These are phyloP conservation scores for Ramularia endophylla DNA, from an alignment of 2,329 filamentous ascomycete genomes.

Conservation along the genomic window DNA sequence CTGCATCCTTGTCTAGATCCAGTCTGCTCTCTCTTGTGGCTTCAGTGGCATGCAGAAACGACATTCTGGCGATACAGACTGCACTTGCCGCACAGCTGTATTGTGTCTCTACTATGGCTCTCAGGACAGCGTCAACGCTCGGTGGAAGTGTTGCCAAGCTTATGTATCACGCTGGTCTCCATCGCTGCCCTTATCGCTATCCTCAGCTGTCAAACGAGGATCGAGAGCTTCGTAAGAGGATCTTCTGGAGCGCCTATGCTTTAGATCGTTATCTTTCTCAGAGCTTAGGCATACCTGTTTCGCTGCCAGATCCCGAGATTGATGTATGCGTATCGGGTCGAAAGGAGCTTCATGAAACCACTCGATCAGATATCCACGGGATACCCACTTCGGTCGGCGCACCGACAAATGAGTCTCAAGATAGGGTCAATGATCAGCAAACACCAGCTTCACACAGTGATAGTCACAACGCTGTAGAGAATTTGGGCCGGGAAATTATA, in stretches of 20 bases:
- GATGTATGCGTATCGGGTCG: slow-evolving; percentile 34
- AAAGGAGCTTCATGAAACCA: slow-evolving; percentile 24
- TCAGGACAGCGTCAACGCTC: slow-evolving; percentile 45
- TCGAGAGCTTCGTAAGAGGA: slow-evolving; percentile 35
- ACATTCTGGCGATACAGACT: slow-evolving; percentile 44
- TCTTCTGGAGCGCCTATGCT: slow-evolving; percentile 38
- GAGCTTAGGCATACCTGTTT: slow-evolving; percentile 33
- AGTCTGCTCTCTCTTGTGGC: slow-evolving; percentile 36
- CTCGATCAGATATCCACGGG: slow-evolving; percentile 7
- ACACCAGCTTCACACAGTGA: neutral
- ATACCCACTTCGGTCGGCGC: slow-evolving; percentile 1
- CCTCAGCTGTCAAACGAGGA: slow-evolving; percentile 21
- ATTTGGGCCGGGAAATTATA: slow-evolving; percentile 15
- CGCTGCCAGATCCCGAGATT: slow-evolving; percentile 34
- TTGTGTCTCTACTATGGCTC: slow-evolving; percentile 43
- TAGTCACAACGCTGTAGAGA: neutral
- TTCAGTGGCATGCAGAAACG: slow-evolving; percentile 37
- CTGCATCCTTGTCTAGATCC: slow-evolving; percentile 30
- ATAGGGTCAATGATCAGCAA: neutral
- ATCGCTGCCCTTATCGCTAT: slow-evolving; percentile 49
- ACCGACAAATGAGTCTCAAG: neutral
- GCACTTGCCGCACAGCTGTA: slow-evolving; percentile 46
- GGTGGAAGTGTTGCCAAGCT: slow-evolving; percentile 43
- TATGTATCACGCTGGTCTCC: slow-evolving; percentile 46
- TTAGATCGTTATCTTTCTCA: slow-evolving; percentile 35